Evolutionary conservation across 495 filamentous ascomycete species (phyloP).

Genomic region (Talaromyces ruber): DNA sequence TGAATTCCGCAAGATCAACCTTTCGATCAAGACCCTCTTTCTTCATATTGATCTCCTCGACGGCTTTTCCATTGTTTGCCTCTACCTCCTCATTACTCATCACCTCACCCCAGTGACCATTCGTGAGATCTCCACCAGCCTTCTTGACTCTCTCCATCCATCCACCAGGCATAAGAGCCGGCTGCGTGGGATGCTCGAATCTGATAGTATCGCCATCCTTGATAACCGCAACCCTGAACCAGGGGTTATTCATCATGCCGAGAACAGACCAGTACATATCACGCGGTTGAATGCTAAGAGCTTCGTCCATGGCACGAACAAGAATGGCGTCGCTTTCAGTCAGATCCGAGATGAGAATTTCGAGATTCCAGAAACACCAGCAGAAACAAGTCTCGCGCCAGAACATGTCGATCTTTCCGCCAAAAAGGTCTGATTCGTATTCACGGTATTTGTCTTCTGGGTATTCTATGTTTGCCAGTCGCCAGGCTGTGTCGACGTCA

Average conservation of each 20-base stretch:
- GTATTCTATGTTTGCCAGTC: slow-evolving; percentile 71
- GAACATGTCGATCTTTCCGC: slow-evolving; percentile 72
- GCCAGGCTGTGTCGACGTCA: slow-evolving; percentile 50
- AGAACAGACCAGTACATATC: slow-evolving; percentile 98
- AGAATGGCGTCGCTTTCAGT: slow-evolving; percentile 61
- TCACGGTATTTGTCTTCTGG: slow-evolving; percentile 81
- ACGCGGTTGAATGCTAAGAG: slow-evolving; percentile 76
- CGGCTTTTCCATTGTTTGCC: slow-evolving; percentile 10
- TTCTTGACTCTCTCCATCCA: slow-evolving; percentile 98
- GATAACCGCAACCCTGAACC: slow-evolving; percentile 77
- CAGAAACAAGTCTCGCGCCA: slow-evolving; percentile 80
- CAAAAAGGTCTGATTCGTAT: slow-evolving; percentile 59
- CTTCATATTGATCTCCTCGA: slow-evolving; percentile 74
- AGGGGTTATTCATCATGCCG: slow-evolving; percentile 99
- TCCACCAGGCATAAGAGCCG: slow-evolving; percentile 67
- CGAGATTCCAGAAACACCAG: slow-evolving; percentile 89
- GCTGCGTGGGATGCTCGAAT: slow-evolving; percentile 90
- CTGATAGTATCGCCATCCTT: slow-evolving; percentile 58
- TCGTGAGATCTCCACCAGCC: slow-evolving; percentile 69
- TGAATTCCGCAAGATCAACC: slow-evolving; percentile 67
- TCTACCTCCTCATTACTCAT: slow-evolving; percentile 33
- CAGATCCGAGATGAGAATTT: slow-evolving; percentile 58
- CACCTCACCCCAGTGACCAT: slow-evolving; percentile 83
- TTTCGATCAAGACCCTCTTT: slow-evolving; percentile 53
- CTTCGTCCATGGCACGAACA: slow-evolving; percentile 87